Evolutionary conservation across 2,329 filamentous ascomycete genomes (phyloP), one percentile per base, ranked within the genome.

Genomic region (Penicillium sp.): DNA sequence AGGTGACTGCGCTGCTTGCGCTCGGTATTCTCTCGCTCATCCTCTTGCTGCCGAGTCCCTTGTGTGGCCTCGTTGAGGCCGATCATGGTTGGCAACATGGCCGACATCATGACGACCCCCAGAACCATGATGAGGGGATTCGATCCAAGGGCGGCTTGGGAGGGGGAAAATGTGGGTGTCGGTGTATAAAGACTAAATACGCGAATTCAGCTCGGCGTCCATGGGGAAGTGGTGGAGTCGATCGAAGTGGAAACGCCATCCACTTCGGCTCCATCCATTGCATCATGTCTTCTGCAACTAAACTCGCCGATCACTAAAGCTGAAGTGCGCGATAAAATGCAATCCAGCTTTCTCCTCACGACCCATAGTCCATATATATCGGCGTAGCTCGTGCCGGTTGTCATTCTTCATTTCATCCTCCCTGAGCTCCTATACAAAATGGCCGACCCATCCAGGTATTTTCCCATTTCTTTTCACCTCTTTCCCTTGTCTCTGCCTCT

Each of bases 61-160:
- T 54, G 44, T 10, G 48, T 50, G 7, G 50, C 50, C 37, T 56
- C 45, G 34, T 56, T 56, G 6, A 56, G 30, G 4, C 51, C 50
- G 28, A 54, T 49, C 43, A 56, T 56, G 14, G 51, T 55, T 22
- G 53, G 53, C 26, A 54, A 14, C 51, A 55, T 54, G 6, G 50
- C 31, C 23, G 46, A 39, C 46, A 55, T 51, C 46, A 53, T 51
- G 42, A 48, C 31, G 39, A 53, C 31, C 18, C 55, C 37, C 18
- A 58, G 27, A 18, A 57, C 41, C 57, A 60, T 51, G 23, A 42
- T 35, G 42, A 28, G 42, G 12, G n/a, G n/a, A n/a, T n/a, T n/a
- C n/a, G n/a, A n/a, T n/a, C n/a, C n/a, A n/a, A n/a, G n/a, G n/a
- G n/a, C n/a, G n/a, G n/a, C n/a, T n/a, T n/a, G n/a, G n/a, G n/a